A percentile compares a stretch with the other conserved stretches of the same genome.
Evolutionary conservation across 805 yeast species (phyloP).

Genomic region (Schizosaccharomyces japonicus): DNA sequence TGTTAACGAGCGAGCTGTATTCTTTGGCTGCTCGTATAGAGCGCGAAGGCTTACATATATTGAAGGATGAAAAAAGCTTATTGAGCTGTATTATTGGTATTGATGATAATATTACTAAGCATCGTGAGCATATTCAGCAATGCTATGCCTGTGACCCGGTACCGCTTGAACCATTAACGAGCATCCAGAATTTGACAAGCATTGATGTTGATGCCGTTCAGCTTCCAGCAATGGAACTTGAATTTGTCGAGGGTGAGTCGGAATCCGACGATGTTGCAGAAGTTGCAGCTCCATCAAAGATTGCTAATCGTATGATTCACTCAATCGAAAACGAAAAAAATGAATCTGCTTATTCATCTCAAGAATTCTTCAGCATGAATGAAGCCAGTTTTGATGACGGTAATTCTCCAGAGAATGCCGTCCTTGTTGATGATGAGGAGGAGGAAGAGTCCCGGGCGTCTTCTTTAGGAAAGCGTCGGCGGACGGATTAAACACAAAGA

Average conservation of each 20-base stretch:
- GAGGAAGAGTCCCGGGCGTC: too few relatives aligned
- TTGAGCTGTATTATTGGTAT: not conserved
- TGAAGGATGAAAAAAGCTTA: not conserved
- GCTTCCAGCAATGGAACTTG: not conserved
- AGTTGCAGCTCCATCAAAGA: too few relatives aligned
- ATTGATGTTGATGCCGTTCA: not conserved
- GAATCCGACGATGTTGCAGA: not conserved
- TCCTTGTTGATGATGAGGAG: too few relatives aligned
- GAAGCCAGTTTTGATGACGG: too few relatives aligned
- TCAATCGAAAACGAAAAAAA: slow-evolving; percentile 2
- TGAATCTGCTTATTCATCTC: slow-evolving; percentile 5
- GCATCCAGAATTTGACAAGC: not conserved
- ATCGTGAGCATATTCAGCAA: not conserved
- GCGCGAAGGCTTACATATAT: not conserved
- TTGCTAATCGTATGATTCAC: slow-evolving; percentile 5
- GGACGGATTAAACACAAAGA: too few relatives aligned
- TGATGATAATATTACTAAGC: not conserved
- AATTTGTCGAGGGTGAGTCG: not conserved
- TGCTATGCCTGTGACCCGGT: not conserved
- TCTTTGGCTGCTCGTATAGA: not conserved
- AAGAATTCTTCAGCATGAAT: too few relatives aligned
- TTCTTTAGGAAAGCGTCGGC: too few relatives aligned
- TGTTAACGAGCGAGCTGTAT: slow-evolving; percentile 24
- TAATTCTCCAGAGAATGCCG: too few relatives aligned
- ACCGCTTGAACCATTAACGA: not conserved